Evolutionary conservation across 352 stramenopile species (phyloP), one percentile per base, ranked within the genome.

Genomic region (Phytopythium helicoides): DNA sequence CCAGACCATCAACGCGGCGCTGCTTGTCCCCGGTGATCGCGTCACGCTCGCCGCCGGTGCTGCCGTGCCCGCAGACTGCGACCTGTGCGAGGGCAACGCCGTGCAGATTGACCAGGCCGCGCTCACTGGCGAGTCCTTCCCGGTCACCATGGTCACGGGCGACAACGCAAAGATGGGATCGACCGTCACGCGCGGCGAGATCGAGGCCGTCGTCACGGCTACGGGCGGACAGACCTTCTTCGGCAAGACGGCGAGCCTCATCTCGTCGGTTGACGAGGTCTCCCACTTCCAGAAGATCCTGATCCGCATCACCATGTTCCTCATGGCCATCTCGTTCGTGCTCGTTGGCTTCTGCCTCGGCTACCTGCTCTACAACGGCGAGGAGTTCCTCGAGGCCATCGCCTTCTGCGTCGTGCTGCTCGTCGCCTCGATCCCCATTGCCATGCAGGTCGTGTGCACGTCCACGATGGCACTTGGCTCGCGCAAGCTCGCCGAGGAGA

Each of bases 81-180:
- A 92, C 28, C 52, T 96, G 14, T 87, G 89, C 60, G 76, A 89
- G 19, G 78, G 94, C 49, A 80, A 93, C 34, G 53, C 71, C 16
- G 65, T 98, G 41, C 76, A 95, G 56, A 89, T 97, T 46, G 86
- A 97, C 64, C 87, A 98, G 68, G 86, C 92, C 25, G 83, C 86
- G 36, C 76, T 99, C 22, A 98, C 94, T 18, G 96, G 96, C 58
- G 94, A 98, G 63, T 97, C 91, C 11, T 92, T 99, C 53, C 92
- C 94, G 2, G 92, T 98, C 23, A 94, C 84, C 12, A 86, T 96
- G 66, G 60, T 68, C 6, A 36, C 62, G 10, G 76, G 77, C 16
- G 86, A 96, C 63, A 92, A 86, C 44, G 82, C 82, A 38, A 95
- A 96, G 71, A 95, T 88, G 73, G 81, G 81, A 26, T 91, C 89